Evolutionary conservation across 495 filamentous ascomycete genomes (phyloP).

Genomic region (Letharia columbiana): DNA sequence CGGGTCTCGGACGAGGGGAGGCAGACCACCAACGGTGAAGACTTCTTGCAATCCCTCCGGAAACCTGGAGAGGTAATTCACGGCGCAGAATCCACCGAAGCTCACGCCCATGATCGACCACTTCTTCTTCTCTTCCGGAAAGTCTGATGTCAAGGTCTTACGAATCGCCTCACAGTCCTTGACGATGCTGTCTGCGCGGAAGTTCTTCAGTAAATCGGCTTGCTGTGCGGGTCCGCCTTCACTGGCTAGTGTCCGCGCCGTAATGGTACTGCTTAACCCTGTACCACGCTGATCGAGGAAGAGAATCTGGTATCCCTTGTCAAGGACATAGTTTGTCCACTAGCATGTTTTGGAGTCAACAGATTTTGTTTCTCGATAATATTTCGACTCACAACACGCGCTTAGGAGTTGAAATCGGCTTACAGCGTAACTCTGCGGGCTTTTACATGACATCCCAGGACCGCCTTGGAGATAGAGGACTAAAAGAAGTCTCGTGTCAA

Average conservation of each 20-base stretch:
- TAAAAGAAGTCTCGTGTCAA: neutral
- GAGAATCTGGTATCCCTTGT: slow-evolving; percentile 72
- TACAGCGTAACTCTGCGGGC: slow-evolving; percentile 55
- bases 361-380: no score
- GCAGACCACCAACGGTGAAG: slow-evolving; percentile 75
- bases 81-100: slow-evolving; percentile 79
- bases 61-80: slow-evolving; percentile 72
- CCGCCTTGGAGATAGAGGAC: slow-evolving; percentile 14
- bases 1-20: slow-evolving; percentile 60
- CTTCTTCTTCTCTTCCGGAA: slow-evolving; percentile 60
- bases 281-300: slow-evolving; percentile 71
- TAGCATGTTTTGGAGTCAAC: neutral
- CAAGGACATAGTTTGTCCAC: slow-evolving; percentile 59
- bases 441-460: neutral
- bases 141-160: slow-evolving; percentile 58
- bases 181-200: slow-evolving; percentile 84
- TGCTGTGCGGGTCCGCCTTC: slow-evolving; percentile 57
- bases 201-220: slow-evolving; percentile 73
- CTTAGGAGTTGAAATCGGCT: neutral
- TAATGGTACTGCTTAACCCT: slow-evolving; percentile 71
- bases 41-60: slow-evolving; percentile 72
- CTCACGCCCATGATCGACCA: slow-evolving; percentile 86
- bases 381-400: neutral
- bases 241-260: slow-evolving; percentile 56
- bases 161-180: slow-evolving; percentile 83